These are phyloP conservation scores for Alternaria sp. DNA, from an alignment of 2,329 filamentous ascomycete species.

Conservation along the genomic window DNA sequence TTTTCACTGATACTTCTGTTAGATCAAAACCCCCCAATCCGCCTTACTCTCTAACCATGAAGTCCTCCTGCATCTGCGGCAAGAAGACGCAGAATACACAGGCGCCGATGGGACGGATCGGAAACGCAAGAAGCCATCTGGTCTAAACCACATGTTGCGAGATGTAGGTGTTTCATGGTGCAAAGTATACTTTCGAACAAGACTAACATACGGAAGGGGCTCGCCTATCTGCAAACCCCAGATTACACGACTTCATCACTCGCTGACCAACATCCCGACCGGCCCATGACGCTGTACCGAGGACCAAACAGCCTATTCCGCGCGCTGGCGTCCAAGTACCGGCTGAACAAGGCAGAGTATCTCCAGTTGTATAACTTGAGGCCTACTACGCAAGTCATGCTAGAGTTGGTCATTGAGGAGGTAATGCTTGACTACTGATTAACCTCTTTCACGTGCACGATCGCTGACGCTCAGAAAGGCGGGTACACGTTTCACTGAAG, in stretches of 20 bases:
- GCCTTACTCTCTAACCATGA: constrained; percentile 77
- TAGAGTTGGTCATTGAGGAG: constrained; percentile 50
- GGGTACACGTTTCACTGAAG: constrained; percentile 41
- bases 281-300: constrained; percentile 48
- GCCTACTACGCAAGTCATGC: constrained; percentile 40
- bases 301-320: constrained; percentile 44
- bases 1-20: constrained; percentile 2
- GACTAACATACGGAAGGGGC: constrained; percentile 49
- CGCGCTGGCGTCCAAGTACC: constrained; percentile 39
- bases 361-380: constrained; percentile 51
- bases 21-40: constrained; percentile 76
- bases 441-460: neutral
- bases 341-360: constrained; percentile 50
- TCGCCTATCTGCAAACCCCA: constrained; percentile 55
- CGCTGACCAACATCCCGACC: constrained; percentile 27
- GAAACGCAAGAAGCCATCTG: constrained; percentile 53
- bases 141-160: constrained; percentile 68
- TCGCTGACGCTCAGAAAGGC: constrained; percentile 26
- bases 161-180: constrained; percentile 61
- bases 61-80: constrained; percentile 62
- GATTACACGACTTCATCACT: constrained; percentile 33
- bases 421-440: constrained; percentile 16
- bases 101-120: constrained; percentile 41
- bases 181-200: neutral
- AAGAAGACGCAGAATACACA: constrained; percentile 46